Evolutionary conservation across 495 filamentous ascomycete genomes (phyloP).

Genomic region (Xylaria telfairii): DNA sequence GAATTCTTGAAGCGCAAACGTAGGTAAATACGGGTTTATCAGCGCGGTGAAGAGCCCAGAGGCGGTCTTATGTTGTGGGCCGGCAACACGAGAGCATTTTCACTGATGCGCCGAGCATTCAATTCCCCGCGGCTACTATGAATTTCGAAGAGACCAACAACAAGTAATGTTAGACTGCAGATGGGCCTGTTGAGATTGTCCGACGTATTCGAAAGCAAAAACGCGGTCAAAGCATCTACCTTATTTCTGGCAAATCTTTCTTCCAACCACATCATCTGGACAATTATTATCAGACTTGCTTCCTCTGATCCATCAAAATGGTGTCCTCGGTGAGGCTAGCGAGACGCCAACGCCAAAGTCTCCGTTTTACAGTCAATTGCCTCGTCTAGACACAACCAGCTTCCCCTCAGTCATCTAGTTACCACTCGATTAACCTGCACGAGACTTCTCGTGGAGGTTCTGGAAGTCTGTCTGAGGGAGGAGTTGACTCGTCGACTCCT

Average conservation of each 20-base stretch:
- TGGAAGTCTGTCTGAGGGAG: no score
- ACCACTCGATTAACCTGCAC: neutral
- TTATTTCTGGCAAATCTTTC: neutral
- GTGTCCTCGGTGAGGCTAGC: neutral
- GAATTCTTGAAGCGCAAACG: constrained; percentile 6
- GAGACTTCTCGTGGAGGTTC: no score
- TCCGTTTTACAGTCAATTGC: constrained; percentile 1
- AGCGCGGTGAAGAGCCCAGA: constrained; percentile 1
- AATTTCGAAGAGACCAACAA: constrained; percentile 5
- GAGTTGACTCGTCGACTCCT: no score
- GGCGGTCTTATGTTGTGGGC: constrained; percentile 1
- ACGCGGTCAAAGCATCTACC: neutral
- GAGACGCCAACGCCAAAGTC: neutral
- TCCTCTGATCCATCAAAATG: neutral
- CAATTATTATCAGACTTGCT: constrained; percentile 4
- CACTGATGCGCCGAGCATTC: neutral
- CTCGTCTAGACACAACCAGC: constrained; percentile 1
- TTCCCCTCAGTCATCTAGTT: constrained; percentile 3
- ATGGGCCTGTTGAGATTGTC: neutral
- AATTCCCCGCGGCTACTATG: constrained; percentile 1
- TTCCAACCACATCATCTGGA: constrained; percentile 4
- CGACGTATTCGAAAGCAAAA: constrained; percentile 6
- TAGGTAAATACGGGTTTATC: neutral
- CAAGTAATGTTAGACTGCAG: neutral
- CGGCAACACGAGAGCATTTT: neutral